Evolutionary conservation across 805 yeast genomes (phyloP), one percentile per base, ranked within the genome.

Genomic region (Ogataea haglerorum): DNA sequence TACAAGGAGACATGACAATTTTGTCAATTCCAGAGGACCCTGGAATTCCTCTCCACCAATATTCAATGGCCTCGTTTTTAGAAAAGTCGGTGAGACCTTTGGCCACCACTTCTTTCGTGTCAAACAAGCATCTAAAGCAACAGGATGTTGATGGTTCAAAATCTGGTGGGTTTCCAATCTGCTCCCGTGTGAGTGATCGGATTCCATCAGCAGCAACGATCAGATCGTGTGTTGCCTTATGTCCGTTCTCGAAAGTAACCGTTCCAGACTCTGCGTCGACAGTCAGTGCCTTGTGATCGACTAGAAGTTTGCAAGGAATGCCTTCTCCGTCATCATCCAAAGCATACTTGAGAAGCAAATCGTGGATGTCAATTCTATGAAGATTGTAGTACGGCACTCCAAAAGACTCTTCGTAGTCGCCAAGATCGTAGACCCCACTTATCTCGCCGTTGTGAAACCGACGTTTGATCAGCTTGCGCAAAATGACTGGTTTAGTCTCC

Each of bases 201-300:
- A 60, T 58, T 17, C 65, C 65, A 36, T 61, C 65, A 13, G 64
- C 63, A 23, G 61, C 63, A 32, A 61, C 48, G 14, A 61, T 43
- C 42, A 61, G 51, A 36, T 61, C 66, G 27, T 43, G 61, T 6
- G 36, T 28, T 3, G 43, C 42, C n/a, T 33, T 42, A 6, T 14
- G 39, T 2, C 64, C 65, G 36, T 56, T 57, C 30, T 55, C 60
- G 34, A 60, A 56, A n/a, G 25, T 30, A 14, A 58, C 47, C 42
- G 46, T 31, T 41, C 63, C 48, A 40, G 48, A 33, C 40, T 62
- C 36, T 39, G 46, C 42, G 48, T 58, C 46, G 49, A 60, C 52
- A 23, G 42, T 39, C 17, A 45, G 26, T 2, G 53, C 54, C 25
- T 47, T 47, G 37, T 52, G 52, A 35, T 53, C 60, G 16, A 53